These are phyloP conservation scores for Neurospora hispaniola DNA, from an alignment of 495 filamentous ascomycete species.

Conservation along the genomic window DNA sequence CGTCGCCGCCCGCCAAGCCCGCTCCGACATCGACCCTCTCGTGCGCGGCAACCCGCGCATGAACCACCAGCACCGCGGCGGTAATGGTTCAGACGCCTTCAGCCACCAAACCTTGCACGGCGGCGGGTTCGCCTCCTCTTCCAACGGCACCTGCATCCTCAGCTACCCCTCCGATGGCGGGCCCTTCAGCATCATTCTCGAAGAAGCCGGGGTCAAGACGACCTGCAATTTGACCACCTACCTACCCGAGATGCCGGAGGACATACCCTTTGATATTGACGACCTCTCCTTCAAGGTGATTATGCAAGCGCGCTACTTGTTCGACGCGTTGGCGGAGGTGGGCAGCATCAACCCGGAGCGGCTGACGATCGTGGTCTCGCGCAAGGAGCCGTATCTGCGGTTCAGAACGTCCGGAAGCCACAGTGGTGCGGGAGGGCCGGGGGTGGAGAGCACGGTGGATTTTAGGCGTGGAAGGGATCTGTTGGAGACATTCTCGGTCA, in stretches of 20 bases:
- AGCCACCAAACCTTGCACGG: slow-evolving; percentile 50
- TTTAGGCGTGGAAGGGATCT: slow-evolving; percentile 66
- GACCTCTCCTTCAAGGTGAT: slow-evolving; percentile 84
- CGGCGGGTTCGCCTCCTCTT: slow-evolving; percentile 43
- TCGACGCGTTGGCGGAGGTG: slow-evolving; percentile 77
- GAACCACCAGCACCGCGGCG: background rate
- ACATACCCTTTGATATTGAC: slow-evolving; percentile 77
- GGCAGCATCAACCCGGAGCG: slow-evolving; percentile 55
- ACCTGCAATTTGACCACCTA: slow-evolving; percentile 91
- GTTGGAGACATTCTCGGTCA: slow-evolving; percentile 66
- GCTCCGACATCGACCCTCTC: slow-evolving; percentile 40
- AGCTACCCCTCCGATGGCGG: slow-evolving; percentile 61
- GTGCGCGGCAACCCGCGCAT: slow-evolving; percentile 36
- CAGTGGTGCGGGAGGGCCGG: slow-evolving; percentile 35
- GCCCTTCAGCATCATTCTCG: slow-evolving; percentile 68
- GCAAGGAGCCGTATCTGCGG: slow-evolving; percentile 58
- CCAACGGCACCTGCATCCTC: slow-evolving; percentile 61
- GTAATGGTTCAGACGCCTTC: slow-evolving; percentile 47
- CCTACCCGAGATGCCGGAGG: slow-evolving; percentile 52
- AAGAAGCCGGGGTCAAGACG: slow-evolving; percentile 78
- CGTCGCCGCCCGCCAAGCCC: slow-evolving; percentile 37
- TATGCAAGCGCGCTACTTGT: slow-evolving; percentile 73
- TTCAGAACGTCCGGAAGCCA: slow-evolving; percentile 41
- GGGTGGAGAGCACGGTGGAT: slow-evolving; percentile 68
- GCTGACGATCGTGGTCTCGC: slow-evolving; percentile 51